phyloP scores from a whole-genome alignment of 345 rosid genomes.

The Noccaea caerulescens region DNA sequence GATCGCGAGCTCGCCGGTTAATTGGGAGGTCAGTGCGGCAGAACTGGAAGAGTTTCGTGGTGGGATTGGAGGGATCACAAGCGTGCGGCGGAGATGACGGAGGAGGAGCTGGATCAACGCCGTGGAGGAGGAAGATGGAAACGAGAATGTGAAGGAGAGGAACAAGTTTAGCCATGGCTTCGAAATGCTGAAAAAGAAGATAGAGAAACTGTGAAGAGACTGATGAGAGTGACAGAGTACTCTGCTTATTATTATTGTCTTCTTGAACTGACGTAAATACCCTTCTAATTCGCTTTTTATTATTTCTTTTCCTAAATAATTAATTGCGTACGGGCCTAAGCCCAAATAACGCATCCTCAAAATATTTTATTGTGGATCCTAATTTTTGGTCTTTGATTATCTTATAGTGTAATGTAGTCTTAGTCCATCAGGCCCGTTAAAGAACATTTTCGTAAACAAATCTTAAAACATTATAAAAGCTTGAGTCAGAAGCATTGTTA shows the following conservation, averaged over 20 bases:
- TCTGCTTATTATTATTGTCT: not conserved
- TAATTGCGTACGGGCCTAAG: not conserved
- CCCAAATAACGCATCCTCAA: not conserved
- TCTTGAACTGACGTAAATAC: slow-evolving; percentile 16
- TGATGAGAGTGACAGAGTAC: slow-evolving; percentile 26
- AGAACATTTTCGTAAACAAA: not conserved
- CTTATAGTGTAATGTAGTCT: not conserved
- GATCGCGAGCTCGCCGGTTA: slow-evolving; percentile 61
- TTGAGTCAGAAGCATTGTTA: not conserved
- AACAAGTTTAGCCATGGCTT: slow-evolving; percentile 29
- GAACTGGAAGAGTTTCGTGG: slow-evolving; percentile 55
- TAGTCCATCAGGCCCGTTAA: not conserved
- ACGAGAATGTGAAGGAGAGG: not conserved
- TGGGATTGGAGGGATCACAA: slow-evolving; percentile 57
- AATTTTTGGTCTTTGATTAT: not conserved
- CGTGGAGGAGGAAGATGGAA: not conserved
- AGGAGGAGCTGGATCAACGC: slow-evolving; percentile 21
- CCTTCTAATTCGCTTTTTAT: not conserved
- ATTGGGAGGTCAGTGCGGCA: slow-evolving; percentile 64
- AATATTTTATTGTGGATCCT: not conserved
- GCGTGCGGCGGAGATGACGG: slow-evolving; percentile 52
- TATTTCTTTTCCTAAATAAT: no score
- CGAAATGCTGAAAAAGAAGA: slow-evolving; percentile 30
- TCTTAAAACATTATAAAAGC: not conserved
- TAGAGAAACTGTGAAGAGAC: slow-evolving; percentile 5